A percentile compares a stretch with the other conserved stretches of the same genome.
Evolutionary conservation across 805 yeast genomes (phyloP).

Genomic region (Zygosaccharomyces kombuchaensis): DNA sequence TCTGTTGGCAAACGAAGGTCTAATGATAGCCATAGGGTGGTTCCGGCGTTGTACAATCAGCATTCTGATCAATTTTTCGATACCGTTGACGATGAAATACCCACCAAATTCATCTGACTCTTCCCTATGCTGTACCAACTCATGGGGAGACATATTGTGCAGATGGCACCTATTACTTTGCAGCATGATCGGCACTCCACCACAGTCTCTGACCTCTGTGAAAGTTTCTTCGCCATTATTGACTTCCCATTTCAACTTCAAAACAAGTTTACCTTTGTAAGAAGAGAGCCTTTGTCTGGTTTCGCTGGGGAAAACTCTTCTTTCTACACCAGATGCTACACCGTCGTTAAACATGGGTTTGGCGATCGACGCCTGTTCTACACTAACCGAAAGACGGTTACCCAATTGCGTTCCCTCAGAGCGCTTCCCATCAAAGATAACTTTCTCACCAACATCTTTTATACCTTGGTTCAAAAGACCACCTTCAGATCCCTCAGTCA

Average conservation of each 20-base stretch:
- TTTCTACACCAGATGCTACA: constrained; percentile 68
- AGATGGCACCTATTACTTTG: constrained; percentile 88
- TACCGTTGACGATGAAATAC: constrained; percentile 92
- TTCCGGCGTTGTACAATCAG: constrained; percentile 95
- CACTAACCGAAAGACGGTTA: constrained; percentile 77
- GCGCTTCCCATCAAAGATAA: constrained; percentile 67
- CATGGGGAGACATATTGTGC: constrained; percentile 74
- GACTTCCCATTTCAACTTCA: constrained; percentile 80
- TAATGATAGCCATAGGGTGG: constrained; percentile 95
- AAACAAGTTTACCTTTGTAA: constrained; percentile 71
- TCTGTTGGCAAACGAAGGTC: constrained; percentile 92
- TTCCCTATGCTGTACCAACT: constrained; percentile 73
- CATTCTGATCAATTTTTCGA: constrained; percentile 94
- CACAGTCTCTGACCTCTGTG: constrained; percentile 82
- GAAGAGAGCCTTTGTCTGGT: constrained; percentile 85
- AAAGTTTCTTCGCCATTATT: constrained; percentile 78
- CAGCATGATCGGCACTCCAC: constrained; percentile 88
- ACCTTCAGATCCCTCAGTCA: constrained; percentile 82
- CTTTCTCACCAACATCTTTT: constrained; percentile 80
- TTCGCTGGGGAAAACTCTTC: constrained; percentile 79
- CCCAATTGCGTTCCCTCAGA: constrained; percentile 54
- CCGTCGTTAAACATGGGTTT: constrained; percentile 57
- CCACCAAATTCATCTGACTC: constrained; percentile 97
- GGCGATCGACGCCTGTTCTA: constrained; percentile 84
- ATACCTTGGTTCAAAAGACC: constrained; percentile 83